Evolutionary conservation across 2,329 filamentous ascomycete species (phyloP), one percentile per base, ranked within the genome.

Genomic region (Cladosporium sp.): DNA sequence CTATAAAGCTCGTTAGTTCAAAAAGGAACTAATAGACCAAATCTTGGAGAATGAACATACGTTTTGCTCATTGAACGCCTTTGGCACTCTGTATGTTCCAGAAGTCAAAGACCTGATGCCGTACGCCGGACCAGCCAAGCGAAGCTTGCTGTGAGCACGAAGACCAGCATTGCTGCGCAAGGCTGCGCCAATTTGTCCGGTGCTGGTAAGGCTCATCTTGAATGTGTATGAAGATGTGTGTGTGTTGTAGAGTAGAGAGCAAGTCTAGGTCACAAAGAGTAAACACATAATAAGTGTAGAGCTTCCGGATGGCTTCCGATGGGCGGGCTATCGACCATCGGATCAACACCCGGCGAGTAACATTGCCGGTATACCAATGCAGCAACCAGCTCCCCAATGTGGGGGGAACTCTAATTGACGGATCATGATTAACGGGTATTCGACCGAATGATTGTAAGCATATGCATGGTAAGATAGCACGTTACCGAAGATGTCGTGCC

Each of bases 1-100:
- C 90, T 96, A 60, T 25, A 20, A 30, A 3, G n/a, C 13, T 13
- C 7, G 36, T 47, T 15, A 39, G 43, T 7, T n/a, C n/a, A n/a
- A n/a, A n/a, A n/a, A n/a, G n/a, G n/a, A n/a, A n/a, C n/a, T n/a
- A n/a, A n/a, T n/a, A n/a, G n/a, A n/a, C n/a, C n/a, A n/a, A n/a
- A n/a, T n/a, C n/a, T n/a, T n/a, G n/a, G n/a, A n/a, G n/a, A n/a
- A n/a, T n/a, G n/a, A 46, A 15, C 45, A 9, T 48, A 48, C 45
- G 18, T 48, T 48, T 5, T 22, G 35, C 16, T 48, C 45, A 13
- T 48, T 48, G 36, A 48, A 48, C 12, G 45, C 45, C 7, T 48
- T 48, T 5, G 45, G 45, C 13, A 48, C 45, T 25, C 45, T 39
- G 29, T 48, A 48, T 7, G 45, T 48, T 7, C 45, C 45, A 18